These are phyloP conservation scores for Aspergillus nidulans DNA, from an alignment of 495 filamentous ascomycete species.

Conservation along the genomic window DNA sequence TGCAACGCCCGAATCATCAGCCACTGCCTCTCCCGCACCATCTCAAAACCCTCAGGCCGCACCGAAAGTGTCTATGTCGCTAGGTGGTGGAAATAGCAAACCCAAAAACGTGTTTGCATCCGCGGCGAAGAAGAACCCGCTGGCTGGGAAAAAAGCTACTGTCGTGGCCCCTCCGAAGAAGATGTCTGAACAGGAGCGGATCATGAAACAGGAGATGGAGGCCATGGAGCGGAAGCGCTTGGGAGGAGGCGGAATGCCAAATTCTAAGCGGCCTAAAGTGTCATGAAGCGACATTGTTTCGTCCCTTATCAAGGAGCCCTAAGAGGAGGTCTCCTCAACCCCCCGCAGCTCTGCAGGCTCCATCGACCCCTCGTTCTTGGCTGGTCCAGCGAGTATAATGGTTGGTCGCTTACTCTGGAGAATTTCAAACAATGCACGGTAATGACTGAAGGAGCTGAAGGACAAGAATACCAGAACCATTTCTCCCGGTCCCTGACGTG, in stretches of 20 bases:
- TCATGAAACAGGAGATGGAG: conserved; percentile 80
- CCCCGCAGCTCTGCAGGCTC: background rate
- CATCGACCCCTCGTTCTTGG: background rate
- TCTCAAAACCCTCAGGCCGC: conserved; percentile 23
- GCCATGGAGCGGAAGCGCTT: conserved; percentile 63
- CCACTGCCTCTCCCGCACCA: conserved; percentile 20
- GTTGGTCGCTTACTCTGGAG: background rate
- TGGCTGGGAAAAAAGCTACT: conserved; percentile 57
- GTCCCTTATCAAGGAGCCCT: background rate
- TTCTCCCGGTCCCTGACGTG: background rate
- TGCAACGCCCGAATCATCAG: conserved; percentile 15
- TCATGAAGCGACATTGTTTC: conserved; percentile 13
- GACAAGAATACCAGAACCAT: background rate
- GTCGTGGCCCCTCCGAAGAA: conserved; percentile 63
- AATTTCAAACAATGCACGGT: background rate
- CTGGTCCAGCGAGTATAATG: background rate
- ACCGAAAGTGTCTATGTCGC: conserved; percentile 54
- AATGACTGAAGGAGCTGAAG: background rate
- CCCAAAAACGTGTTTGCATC: conserved; percentile 82
- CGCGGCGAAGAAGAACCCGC: conserved; percentile 58
- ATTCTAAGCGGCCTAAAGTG: conserved; percentile 34
- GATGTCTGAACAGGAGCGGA: conserved; percentile 84
- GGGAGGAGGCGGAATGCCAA: conserved; percentile 28
- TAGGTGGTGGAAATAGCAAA: conserved; percentile 45
- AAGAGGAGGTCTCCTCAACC: background rate